Evolutionary conservation across 1,284 basidiomycete genomes (phyloP).

Genomic region (Sporisorium graminicola): DNA sequence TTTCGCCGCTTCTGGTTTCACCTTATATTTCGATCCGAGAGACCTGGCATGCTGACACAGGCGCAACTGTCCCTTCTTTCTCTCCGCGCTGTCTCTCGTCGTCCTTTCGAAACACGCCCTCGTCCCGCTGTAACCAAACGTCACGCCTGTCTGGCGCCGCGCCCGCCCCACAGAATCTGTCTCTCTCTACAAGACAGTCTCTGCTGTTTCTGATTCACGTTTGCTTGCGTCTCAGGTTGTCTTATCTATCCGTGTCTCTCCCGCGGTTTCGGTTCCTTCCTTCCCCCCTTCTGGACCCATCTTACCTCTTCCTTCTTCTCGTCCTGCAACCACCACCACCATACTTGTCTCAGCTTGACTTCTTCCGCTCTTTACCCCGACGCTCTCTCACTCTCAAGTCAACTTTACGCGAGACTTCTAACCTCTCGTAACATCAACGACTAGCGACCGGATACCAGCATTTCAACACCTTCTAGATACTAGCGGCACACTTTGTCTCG

Average conservation of each 20-base stretch:
- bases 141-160: conserved; percentile 13
- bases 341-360: conserved; percentile 41
- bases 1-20: conserved; percentile 29
- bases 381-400: conserved; percentile 1
- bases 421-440: too few relatives aligned
- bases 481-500: background rate
- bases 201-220: conserved; percentile 35
- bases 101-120: background rate
- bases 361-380: conserved; percentile 11
- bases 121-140: background rate
- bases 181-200: conserved; percentile 4
- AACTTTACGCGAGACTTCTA: background rate
- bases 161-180: background rate
- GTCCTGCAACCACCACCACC: conserved; percentile 38
- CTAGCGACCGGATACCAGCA: too few relatives aligned
- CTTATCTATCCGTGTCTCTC: conserved; percentile 54
- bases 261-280: conserved; percentile 38
- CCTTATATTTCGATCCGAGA: conserved; percentile 25
- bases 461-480: too few relatives aligned
- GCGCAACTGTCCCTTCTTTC: conserved; percentile 14
- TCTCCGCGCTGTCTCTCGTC: conserved; percentile 38
- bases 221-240: conserved; percentile 38
- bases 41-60: conserved; percentile 40
- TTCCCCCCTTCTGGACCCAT: conserved; percentile 28
- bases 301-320: conserved; percentile 25